Conservation (phyloP, 2,329 filamentous ascomycete species). For the Cadophora sp. region DNA sequence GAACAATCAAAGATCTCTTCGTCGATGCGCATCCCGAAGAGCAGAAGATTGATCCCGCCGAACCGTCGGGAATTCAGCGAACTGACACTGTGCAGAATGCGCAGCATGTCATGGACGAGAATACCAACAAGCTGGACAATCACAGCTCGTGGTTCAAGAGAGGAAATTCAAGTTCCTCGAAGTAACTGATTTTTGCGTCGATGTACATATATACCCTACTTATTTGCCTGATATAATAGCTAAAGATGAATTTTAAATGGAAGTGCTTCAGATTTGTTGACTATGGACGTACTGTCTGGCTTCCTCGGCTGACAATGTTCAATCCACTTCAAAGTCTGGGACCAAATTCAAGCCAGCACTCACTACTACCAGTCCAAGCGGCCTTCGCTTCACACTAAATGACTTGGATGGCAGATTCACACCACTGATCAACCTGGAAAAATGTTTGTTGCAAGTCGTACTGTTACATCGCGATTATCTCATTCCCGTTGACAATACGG, state of each 20-base stretch:
- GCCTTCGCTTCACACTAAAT: too few species aligned
- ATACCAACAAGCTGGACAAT: constrained; percentile 58
- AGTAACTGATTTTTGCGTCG: neutral
- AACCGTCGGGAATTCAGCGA: constrained; percentile 38
- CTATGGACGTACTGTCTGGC: too few species aligned
- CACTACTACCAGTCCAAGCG: too few species aligned
- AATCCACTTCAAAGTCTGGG: too few species aligned
- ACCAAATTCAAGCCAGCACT: too few species aligned
- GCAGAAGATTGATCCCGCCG: constrained; percentile 41
- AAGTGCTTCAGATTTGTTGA: too few species aligned
- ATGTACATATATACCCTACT: constrained; percentile 7
- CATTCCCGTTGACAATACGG: too few species aligned
- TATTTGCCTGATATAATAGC: neutral
- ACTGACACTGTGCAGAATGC: constrained; percentile 55
- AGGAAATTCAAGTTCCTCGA: neutral
- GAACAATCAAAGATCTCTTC: constrained; percentile 61
- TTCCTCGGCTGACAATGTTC: too few species aligned
- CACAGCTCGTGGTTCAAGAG: constrained; percentile 26
- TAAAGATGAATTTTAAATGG: neutral
- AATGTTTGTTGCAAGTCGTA: too few species aligned
- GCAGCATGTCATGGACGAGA: constrained; percentile 59
- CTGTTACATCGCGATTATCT: too few species aligned
- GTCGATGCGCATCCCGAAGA: constrained; percentile 46
- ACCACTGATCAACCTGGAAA: too few species aligned
- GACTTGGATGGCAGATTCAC: too few species aligned